A percentile compares a stretch with the other conserved stretches of the same genome.
Conservation (phyloP, 805 yeast species). For the Ogataea ramenticola region DNA sequence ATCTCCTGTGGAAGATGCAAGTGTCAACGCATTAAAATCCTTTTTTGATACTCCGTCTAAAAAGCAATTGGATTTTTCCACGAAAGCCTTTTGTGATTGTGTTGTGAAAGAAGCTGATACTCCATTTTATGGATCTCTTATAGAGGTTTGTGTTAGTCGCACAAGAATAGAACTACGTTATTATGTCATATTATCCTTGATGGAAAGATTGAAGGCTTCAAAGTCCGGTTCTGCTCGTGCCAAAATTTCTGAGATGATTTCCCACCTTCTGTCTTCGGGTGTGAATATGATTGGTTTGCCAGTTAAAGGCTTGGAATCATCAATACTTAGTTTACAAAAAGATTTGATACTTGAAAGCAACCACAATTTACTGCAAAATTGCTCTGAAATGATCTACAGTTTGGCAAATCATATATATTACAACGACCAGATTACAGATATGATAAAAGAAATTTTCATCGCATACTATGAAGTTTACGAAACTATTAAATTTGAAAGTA, state of each 20-base stretch:
- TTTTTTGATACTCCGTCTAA: slow-evolving; percentile 60
- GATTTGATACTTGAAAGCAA: slow-evolving; percentile 17
- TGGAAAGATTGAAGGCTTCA: slow-evolving; percentile 51
- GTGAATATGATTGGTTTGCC: slow-evolving; percentile 85
- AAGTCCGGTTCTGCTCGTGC: slow-evolving; percentile 9
- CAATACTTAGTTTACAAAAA: slow-evolving; percentile 43
- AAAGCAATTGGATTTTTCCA: slow-evolving; percentile 51
- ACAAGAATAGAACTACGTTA: slow-evolving; percentile 40
- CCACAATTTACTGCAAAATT: slow-evolving; percentile 31
- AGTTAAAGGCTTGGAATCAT: slow-evolving; percentile 68
- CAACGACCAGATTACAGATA: slow-evolving; percentile 79
- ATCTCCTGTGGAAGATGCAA: slow-evolving; percentile 11
- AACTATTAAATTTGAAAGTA: neutral
- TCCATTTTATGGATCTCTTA: slow-evolving; percentile 50
- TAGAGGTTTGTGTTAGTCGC: slow-evolving; percentile 65
- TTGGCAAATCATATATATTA: slow-evolving; percentile 76
- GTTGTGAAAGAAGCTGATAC: slow-evolving; percentile 23
- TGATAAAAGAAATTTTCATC: slow-evolving; percentile 59
- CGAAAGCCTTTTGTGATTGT: slow-evolving; percentile 44
- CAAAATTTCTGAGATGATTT: slow-evolving; percentile 17
- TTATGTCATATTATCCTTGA: slow-evolving; percentile 18
- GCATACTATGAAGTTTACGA: slow-evolving; percentile 29
- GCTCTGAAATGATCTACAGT: slow-evolving; percentile 55
- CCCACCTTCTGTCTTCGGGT: slow-evolving; percentile 60
- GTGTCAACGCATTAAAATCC: slow-evolving; percentile 38